These are phyloP conservation scores for Spatholobus suberectus DNA, from an alignment of 306 rosid species.

Conservation along the genomic window DNA sequence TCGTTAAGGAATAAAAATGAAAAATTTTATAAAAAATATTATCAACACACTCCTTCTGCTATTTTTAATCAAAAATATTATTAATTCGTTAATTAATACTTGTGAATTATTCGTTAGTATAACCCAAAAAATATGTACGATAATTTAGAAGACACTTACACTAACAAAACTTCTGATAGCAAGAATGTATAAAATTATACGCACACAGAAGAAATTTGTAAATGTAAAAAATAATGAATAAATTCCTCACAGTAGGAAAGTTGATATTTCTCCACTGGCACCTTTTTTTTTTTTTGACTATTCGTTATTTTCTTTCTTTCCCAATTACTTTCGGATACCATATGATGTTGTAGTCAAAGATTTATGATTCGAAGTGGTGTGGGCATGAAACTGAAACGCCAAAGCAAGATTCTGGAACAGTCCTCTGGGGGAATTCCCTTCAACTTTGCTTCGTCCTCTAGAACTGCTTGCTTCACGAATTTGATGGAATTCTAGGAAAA, in stretches of 20 bases:
- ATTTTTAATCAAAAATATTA: too few relatives aligned
- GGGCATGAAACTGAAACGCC: conserved; percentile 60
- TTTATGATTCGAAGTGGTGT: conserved; percentile 21
- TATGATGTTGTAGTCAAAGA: conserved; percentile 7
- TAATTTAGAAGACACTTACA: too few relatives aligned
- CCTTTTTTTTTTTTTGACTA: neutral
- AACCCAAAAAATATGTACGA: too few relatives aligned
- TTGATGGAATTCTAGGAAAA: conserved; percentile 67
- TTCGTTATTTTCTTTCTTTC: neutral
- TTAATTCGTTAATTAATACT: too few relatives aligned
- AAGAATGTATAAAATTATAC: conserved; percentile 23
- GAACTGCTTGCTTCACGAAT: conserved; percentile 82
- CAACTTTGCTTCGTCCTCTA: conserved; percentile 77
- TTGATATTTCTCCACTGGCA: neutral
- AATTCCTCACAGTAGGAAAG: neutral
- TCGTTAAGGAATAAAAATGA: too few relatives aligned
- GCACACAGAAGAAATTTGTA: neutral
- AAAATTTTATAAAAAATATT: too few relatives aligned
- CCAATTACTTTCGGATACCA: neutral
- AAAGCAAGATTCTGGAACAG: conserved; percentile 75
- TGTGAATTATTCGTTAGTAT: too few relatives aligned
- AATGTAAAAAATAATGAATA: neutral
- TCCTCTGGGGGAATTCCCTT: conserved; percentile 78
- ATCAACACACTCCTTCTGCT: too few relatives aligned
- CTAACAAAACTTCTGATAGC: conserved; percentile 3